These are phyloP conservation scores for Candida sithepensis DNA, from an alignment of 805 yeast species.

Conservation along the genomic window DNA sequence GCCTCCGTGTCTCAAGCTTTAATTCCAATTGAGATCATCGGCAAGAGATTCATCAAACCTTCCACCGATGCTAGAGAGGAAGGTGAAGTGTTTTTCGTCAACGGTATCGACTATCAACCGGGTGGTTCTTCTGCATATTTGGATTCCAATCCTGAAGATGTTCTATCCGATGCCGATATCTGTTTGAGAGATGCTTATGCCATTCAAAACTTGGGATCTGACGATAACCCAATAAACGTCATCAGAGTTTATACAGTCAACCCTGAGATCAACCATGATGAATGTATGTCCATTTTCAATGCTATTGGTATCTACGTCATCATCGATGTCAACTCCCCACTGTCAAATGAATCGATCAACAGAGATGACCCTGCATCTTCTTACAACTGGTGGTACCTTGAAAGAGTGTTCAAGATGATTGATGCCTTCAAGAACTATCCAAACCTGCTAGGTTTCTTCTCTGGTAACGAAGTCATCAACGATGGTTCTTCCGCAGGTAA, in stretches of 20 bases:
- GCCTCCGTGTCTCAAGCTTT: constrained; percentile 36
- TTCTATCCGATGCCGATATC: constrained; percentile 60
- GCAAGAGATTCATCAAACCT: constrained; percentile 59
- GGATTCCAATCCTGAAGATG: constrained; percentile 44
- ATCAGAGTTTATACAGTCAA: constrained; percentile 78
- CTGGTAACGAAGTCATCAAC: constrained; percentile 91
- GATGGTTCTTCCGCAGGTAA: constrained; percentile 58
- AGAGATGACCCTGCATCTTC: constrained; percentile 68
- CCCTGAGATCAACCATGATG: constrained; percentile 83
- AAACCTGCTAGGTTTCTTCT: constrained; percentile 81
- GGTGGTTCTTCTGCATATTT: constrained; percentile 78
- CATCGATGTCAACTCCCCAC: constrained; percentile 80
- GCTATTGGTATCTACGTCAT: constrained; percentile 89
- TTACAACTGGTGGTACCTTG: constrained; percentile 66
- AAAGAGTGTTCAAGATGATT: constrained; percentile 78
- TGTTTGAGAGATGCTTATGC: constrained; percentile 81
- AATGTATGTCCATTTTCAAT: constrained; percentile 85
- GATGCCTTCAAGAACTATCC: constrained; percentile 83
- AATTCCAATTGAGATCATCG: constrained; percentile 53
- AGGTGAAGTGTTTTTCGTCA: constrained; percentile 67
- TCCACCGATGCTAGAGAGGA: constrained; percentile 28
- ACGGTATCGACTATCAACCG: constrained; percentile 90
- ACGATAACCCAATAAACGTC: constrained; percentile 51
- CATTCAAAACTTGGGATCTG: constrained; percentile 67
- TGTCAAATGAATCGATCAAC: constrained; percentile 59